These are phyloP conservation scores for Boletellus ananas DNA, from an alignment of 768 basidiomycete genomes.

Conservation along the genomic window DNA sequence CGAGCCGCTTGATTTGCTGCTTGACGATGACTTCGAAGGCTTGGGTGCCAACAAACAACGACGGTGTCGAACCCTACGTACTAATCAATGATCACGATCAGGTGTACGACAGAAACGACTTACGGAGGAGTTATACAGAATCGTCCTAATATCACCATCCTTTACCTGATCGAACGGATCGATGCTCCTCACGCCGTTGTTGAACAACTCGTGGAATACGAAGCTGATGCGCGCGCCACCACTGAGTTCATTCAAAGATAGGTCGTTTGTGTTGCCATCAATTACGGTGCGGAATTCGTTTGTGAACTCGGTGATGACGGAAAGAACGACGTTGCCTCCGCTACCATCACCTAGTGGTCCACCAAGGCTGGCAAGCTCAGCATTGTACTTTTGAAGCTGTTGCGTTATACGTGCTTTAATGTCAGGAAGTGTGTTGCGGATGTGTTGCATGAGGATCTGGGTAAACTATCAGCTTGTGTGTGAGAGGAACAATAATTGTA, in stretches of 20 bases:
- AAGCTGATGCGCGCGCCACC: constrained; percentile 98
- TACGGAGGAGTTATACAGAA: constrained; percentile 96
- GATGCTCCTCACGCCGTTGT: constrained; percentile 91
- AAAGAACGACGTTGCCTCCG: constrained; percentile 87
- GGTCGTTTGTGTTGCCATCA: constrained; percentile 95
- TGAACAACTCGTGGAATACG: constrained; percentile 98
- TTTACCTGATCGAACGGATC: constrained; percentile 99
- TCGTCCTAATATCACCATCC: constrained; percentile 94
- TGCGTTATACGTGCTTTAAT: constrained; percentile 95
- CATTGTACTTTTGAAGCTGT: constrained; percentile 83
- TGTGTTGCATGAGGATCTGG: constrained; percentile 99
- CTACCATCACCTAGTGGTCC: constrained; percentile 82
- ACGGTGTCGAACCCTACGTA: constrained; percentile 85
- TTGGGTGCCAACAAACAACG: constrained; percentile 93
- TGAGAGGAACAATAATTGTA: not conserved
- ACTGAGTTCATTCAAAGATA: constrained; percentile 93
- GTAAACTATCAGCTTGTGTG: not conserved
- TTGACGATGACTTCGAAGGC: constrained; percentile 99
- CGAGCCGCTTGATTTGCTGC: constrained; percentile 95
- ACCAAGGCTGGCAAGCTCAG: constrained; percentile 80
- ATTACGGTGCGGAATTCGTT: constrained; percentile 95
- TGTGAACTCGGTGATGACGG: constrained; percentile 98
- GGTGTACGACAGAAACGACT: constrained; percentile 28
- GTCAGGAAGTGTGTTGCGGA: constrained; percentile 94
- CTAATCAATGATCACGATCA: not conserved